phyloP scores from a whole-genome alignment of 108 stramenopile species.

The Nitzschia sp. region DNA sequence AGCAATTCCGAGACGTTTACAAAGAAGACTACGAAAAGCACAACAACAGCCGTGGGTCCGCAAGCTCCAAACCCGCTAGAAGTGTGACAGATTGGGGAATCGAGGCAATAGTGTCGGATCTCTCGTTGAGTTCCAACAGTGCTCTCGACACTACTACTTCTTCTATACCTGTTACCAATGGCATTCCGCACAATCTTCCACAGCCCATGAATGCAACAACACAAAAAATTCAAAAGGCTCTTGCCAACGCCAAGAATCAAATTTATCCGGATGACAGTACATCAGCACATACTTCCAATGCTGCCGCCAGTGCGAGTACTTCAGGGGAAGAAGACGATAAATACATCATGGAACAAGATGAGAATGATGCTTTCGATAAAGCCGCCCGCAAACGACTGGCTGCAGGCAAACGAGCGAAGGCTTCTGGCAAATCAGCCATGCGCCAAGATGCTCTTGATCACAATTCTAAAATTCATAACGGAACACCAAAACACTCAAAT shows the following conservation, averaged over 20 bases:
- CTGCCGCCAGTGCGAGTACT: too few relatives aligned
- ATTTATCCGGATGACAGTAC: conserved; percentile 5
- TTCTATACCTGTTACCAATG: not conserved
- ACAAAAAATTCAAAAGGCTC: conserved; percentile 17
- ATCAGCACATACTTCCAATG: too few relatives aligned
- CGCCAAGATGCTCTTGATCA: too few relatives aligned
- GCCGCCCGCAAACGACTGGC: not conserved
- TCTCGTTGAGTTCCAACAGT: conserved; percentile 4
- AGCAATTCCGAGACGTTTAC: not conserved
- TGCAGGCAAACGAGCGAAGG: not conserved
- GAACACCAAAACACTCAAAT: not conserved
- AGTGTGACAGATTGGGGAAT: conserved; percentile 13
- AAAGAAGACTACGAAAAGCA: not conserved
- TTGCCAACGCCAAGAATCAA: conserved; percentile 4
- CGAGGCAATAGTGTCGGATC: conserved; percentile 11
- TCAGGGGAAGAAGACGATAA: not conserved
- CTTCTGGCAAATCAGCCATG: not conserved
- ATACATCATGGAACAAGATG: not conserved
- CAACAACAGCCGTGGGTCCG: not conserved
- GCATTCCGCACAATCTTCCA: not conserved
- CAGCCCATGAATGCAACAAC: not conserved
- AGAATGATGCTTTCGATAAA: not conserved
- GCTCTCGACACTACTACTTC: not conserved
- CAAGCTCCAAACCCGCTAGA: not conserved
- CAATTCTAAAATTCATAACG: too few relatives aligned